Evolutionary conservation across 2,329 filamentous ascomycete genomes (phyloP).

Genomic region (Phyllosticta citriasiana): DNA sequence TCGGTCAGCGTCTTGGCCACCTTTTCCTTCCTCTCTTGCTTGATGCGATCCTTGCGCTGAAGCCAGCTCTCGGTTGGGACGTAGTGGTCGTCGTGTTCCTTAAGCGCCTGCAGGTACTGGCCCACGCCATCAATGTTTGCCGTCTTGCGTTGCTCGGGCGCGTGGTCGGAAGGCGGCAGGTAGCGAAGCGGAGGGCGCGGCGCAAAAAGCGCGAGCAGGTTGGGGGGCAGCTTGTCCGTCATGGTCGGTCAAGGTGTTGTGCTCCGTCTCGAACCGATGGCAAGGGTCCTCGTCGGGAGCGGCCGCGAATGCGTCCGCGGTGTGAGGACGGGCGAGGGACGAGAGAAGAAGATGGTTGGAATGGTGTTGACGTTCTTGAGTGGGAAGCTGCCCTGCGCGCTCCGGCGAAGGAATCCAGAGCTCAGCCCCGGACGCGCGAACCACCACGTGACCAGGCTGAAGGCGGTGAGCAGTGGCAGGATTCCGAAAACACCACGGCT

Average conservation of each 20-base stretch:
- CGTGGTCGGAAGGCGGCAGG: constrained; percentile 71
- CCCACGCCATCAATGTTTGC: constrained; percentile 63
- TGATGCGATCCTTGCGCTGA: constrained; percentile 73
- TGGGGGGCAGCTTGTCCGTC: constrained; percentile 93
- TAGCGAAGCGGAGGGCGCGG: constrained; percentile 86
- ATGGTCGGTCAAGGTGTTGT: constrained; percentile 39
- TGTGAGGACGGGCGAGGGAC: constrained; percentile 10
- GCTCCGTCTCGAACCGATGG: not conserved
- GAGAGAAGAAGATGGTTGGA: not conserved
- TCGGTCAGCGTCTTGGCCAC: constrained; percentile 56
- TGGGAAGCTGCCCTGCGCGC: not conserved
- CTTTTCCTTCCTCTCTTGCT: constrained; percentile 64
- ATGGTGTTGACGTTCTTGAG: not conserved
- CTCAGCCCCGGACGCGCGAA: not conserved
- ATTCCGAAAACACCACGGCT: constrained; percentile 3
- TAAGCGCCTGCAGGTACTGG: constrained; percentile 61
- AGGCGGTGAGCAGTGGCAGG: constrained; percentile 1
- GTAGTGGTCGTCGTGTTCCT: constrained; percentile 68
- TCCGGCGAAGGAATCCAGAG: not conserved
- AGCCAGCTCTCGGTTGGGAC: constrained; percentile 87
- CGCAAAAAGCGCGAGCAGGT: constrained; percentile 88
- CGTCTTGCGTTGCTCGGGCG: constrained; percentile 73
- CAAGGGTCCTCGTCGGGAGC: not conserved
- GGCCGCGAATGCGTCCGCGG: not conserved
- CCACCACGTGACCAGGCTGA: not conserved